These are phyloP conservation scores for Teunomyces gatunensis DNA, from an alignment of 805 yeast genomes.

Conservation along the genomic window DNA sequence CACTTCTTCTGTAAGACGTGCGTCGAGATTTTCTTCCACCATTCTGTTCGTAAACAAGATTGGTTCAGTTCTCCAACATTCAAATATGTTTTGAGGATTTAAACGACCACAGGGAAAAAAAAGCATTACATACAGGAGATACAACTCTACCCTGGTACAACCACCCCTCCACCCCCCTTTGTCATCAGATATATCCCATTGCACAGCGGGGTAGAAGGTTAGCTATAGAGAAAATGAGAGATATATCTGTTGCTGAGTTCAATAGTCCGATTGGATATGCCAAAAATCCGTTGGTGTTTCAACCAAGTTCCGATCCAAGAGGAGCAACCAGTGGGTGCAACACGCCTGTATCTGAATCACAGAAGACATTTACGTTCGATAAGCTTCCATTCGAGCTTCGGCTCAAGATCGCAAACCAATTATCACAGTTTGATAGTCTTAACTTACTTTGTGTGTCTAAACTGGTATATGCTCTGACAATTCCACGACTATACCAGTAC, in stretches of 20 bases:
- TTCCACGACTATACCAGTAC: constrained; percentile 37
- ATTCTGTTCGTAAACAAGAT: constrained; percentile 1
- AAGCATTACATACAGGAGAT: neutral
- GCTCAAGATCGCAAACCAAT: constrained; percentile 25
- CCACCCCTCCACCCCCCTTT: too few relatives aligned
- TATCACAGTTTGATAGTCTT: constrained; percentile 39
- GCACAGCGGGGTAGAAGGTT: neutral
- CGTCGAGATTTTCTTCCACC: constrained; percentile 18
- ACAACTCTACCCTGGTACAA: too few relatives aligned
- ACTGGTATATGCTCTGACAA: constrained; percentile 26
- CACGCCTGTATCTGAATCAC: neutral
- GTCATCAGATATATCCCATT: neutral
- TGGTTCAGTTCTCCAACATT: neutral
- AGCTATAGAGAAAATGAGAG: neutral
- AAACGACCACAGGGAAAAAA: neutral
- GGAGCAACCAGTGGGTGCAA: neutral
- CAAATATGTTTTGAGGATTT: constrained; percentile 1
- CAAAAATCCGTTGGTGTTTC: constrained; percentile 16
- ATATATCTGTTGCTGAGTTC: constrained; percentile 6
- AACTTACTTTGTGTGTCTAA: constrained; percentile 28
- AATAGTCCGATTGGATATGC: constrained; percentile 24
- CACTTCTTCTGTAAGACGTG: constrained; percentile 53
- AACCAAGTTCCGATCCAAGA: neutral
- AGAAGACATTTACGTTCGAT: constrained; percentile 15
- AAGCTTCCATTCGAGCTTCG: constrained; percentile 39